Evolutionary conservation across 2,329 filamentous ascomycete genomes (phyloP).

Genomic region (Penicillium sp.): DNA sequence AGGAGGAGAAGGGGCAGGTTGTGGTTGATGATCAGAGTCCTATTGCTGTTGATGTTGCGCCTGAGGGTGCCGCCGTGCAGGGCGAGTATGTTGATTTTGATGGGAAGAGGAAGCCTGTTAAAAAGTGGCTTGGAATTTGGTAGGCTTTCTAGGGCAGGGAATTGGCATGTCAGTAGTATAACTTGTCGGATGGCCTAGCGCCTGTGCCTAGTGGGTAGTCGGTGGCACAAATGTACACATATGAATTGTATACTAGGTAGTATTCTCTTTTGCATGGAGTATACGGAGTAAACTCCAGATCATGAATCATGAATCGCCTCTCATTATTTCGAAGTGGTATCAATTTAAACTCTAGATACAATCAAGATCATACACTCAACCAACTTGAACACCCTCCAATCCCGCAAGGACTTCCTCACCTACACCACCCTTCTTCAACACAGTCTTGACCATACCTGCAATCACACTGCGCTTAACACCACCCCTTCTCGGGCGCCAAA

Average conservation of each 20-base stretch:
- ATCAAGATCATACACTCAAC: constrained; percentile 17
- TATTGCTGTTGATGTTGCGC: constrained; percentile 43
- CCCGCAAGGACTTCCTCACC: constrained; percentile 84
- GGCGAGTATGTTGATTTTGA: constrained; percentile 36
- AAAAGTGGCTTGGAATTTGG: constrained; percentile 87
- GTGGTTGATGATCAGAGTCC: constrained; percentile 38
- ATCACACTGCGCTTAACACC: constrained; percentile 76
- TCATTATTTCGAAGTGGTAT: constrained; percentile 23
- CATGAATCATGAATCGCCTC: constrained; percentile 18
- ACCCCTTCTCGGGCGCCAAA: constrained; percentile 84
- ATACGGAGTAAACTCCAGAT: neutral
- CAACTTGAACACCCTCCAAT: constrained; percentile 67
- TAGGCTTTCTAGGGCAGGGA: constrained; percentile 36
- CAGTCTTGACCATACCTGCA: constrained; percentile 72
- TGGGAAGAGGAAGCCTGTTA: constrained; percentile 56
- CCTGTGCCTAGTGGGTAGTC: neutral
- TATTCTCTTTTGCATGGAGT: neutral
- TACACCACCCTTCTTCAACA: constrained; percentile 74
- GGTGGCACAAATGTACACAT: neutral
- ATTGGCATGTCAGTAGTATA: neutral
- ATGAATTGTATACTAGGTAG: neutral
- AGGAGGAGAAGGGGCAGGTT: constrained; percentile 31
- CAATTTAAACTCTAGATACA: constrained; percentile 3
- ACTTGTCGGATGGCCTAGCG: neutral
- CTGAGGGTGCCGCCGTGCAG: constrained; percentile 30